Evolutionary conservation across 2,329 filamentous ascomycete genomes (phyloP).

Genomic region (Chaetomium sp.): DNA sequence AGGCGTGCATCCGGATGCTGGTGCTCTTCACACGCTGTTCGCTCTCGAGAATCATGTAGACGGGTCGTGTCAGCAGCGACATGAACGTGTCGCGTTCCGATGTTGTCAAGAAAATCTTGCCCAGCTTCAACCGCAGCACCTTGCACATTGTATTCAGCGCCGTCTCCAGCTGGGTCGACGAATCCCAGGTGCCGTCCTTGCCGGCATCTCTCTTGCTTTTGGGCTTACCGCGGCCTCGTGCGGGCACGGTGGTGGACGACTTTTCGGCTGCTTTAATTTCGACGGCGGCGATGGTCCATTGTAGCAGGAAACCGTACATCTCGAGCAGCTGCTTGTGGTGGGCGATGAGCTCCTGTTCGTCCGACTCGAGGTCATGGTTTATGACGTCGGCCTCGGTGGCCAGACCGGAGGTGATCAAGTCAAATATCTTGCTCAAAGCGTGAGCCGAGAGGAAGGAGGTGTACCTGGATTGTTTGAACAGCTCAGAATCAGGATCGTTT

Average conservation of each 20-base stretch:
- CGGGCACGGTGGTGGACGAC: constrained; percentile 69
- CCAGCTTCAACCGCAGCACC: constrained; percentile 87
- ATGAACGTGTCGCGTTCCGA: constrained; percentile 96
- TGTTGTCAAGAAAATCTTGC: constrained; percentile 92
- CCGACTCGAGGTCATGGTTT: constrained; percentile 82
- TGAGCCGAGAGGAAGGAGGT: constrained; percentile 76
- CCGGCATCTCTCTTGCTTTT: constrained; percentile 72
- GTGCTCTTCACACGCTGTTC: constrained; percentile 89
- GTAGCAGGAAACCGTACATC: constrained; percentile 88
- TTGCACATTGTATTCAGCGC: constrained; percentile 95
- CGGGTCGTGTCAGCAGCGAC: constrained; percentile 83
- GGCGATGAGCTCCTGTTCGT: constrained; percentile 83
- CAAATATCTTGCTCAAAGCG: constrained; percentile 88
- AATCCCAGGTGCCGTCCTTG: constrained; percentile 86
- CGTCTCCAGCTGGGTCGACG: constrained; percentile 79
- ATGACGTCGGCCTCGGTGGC: constrained; percentile 83
- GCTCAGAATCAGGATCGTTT: constrained; percentile 60
- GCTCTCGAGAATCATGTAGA: constrained; percentile 92
- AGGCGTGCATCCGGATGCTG: constrained; percentile 91
- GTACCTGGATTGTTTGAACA: constrained; percentile 71
- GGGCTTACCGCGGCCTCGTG: constrained; percentile 71
- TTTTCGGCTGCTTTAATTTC: constrained; percentile 94
- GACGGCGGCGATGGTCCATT: constrained; percentile 94
- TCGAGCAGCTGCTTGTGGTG: constrained; percentile 92
- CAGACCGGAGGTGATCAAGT: constrained; percentile 83